Percentiles rank a stretch among this genome's conserved stretches.
Evolutionary conservation across 306 rosid species (phyloP).

Genomic region (Coriaria nepalensis): DNA sequence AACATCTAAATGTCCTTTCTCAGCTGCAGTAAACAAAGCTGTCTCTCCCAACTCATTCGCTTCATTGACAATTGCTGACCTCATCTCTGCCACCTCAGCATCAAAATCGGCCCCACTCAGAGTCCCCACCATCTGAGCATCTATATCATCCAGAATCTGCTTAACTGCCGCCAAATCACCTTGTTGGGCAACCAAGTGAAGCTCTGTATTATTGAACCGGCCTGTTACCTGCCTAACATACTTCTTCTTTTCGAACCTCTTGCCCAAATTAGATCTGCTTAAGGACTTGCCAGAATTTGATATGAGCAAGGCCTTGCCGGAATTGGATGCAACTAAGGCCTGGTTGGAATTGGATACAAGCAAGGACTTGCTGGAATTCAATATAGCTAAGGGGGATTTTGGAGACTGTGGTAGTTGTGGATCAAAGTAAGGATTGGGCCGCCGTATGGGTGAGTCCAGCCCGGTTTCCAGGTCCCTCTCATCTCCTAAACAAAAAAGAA

Average conservation of each 20-base stretch:
- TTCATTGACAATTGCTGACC: constrained; percentile 64
- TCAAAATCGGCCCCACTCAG: constrained; percentile 50
- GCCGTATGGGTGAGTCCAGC: constrained; percentile 5
- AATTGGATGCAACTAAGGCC: constrained; percentile 32
- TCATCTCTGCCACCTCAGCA: constrained; percentile 44
- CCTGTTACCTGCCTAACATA: constrained; percentile 84
- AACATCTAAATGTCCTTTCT: constrained; percentile 43
- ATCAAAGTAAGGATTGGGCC: constrained; percentile 23
- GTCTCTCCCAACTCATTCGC: constrained; percentile 83
- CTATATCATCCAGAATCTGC: constrained; percentile 42
- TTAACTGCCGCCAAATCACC: constrained; percentile 39
- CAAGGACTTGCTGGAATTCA: not conserved
- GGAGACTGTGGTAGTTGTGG: constrained; percentile 37
- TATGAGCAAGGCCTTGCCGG: constrained; percentile 34
- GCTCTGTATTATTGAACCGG: constrained; percentile 66
- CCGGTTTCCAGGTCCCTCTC: constrained; percentile 31
- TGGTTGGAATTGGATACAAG: constrained; percentile 15
- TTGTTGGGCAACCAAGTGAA: constrained; percentile 64
- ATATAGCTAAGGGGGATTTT: constrained; percentile 16
- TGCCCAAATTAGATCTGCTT: constrained; percentile 35
- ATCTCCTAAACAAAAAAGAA: constrained; percentile 5
- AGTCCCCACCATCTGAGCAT: constrained; percentile 56
- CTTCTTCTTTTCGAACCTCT: constrained; percentile 55
- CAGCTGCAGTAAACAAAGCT: constrained; percentile 57
- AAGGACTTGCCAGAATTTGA: constrained; percentile 20